Evolutionary conservation across 768 basidiomycete species (phyloP).

Genomic region (Rhizopogon vulgaris): DNA sequence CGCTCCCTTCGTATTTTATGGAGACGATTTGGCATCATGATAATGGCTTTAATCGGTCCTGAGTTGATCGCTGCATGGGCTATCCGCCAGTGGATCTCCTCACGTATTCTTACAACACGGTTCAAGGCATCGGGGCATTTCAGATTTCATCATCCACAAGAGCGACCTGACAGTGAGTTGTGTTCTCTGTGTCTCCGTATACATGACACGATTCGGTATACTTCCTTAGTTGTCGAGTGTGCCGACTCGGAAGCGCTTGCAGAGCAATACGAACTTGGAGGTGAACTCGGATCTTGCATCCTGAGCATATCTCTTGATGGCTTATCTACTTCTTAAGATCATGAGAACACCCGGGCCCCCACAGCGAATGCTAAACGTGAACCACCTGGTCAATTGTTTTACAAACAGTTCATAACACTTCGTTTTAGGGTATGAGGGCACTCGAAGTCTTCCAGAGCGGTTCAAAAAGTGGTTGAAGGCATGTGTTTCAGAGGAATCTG

Average conservation of each 20-base stretch:
- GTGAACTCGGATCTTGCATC: background rate
- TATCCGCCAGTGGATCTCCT: conserved; percentile 12
- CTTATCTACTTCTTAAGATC: background rate
- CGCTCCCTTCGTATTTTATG: background rate
- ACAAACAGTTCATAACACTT: background rate
- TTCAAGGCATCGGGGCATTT: background rate
- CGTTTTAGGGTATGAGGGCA: too few species aligned
- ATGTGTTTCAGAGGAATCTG: background rate
- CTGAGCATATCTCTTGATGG: background rate
- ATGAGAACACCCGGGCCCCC: background rate
- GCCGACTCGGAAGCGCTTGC: background rate
- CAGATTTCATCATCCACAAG: background rate
- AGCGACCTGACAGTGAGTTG: background rate
- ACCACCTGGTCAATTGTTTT: background rate
- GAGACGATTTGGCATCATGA: conserved; percentile 7
- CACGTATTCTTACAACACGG: background rate
- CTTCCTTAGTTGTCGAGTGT: background rate
- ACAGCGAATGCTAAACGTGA: background rate
- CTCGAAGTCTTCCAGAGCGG: too few species aligned
- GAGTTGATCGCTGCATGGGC: conserved; percentile 18
- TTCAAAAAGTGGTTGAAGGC: background rate
- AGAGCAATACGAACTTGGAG: background rate
- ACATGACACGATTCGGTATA: background rate
- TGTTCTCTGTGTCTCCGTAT: background rate
- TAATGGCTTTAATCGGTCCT: conserved; percentile 16